These are phyloP conservation scores for Metarhizium robertsii DNA, from an alignment of 2,329 filamentous ascomycete genomes.

Conservation along the genomic window DNA sequence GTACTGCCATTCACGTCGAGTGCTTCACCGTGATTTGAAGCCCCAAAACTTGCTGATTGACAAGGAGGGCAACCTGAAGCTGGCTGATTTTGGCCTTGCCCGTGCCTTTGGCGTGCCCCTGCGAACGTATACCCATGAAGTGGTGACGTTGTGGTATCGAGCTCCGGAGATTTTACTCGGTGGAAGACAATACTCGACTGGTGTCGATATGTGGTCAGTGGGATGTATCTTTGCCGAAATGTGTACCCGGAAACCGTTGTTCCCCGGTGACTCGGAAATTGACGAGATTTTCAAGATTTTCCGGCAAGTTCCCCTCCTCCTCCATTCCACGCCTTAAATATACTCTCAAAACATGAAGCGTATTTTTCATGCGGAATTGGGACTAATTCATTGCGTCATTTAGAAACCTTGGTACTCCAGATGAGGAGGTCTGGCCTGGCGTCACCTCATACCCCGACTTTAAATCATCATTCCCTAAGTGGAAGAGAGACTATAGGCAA, in stretches of 20 bases:
- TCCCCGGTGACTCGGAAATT: conserved; percentile 74
- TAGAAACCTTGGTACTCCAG: conserved; percentile 72
- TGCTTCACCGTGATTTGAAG: conserved; percentile 83
- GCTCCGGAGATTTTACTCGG: conserved; percentile 84
- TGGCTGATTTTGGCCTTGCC: conserved; percentile 84
- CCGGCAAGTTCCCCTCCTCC: conserved; percentile 46
- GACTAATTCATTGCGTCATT: background rate
- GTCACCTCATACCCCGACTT: conserved; percentile 94
- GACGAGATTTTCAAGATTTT: conserved; percentile 48
- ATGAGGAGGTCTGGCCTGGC: conserved; percentile 76
- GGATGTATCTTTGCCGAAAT: conserved; percentile 95
- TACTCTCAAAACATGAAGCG: background rate
- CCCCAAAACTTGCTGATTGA: conserved; percentile 86
- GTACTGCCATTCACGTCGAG: conserved; percentile 82
- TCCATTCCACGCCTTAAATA: background rate
- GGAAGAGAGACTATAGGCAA: conserved; percentile 60
- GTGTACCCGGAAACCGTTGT: conserved; percentile 87
- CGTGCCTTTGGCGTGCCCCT: conserved; percentile 86
- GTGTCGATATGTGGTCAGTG: conserved; percentile 93
- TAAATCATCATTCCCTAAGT: conserved; percentile 87
- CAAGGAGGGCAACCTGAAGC: conserved; percentile 77
- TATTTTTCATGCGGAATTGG: background rate
- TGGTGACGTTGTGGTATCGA: conserved; percentile 90
- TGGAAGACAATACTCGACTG: conserved; percentile 85
- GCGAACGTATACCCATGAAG: conserved; percentile 89